Conservation (phyloP, 345 rosid species). For the Acer yangbiense region DNA sequence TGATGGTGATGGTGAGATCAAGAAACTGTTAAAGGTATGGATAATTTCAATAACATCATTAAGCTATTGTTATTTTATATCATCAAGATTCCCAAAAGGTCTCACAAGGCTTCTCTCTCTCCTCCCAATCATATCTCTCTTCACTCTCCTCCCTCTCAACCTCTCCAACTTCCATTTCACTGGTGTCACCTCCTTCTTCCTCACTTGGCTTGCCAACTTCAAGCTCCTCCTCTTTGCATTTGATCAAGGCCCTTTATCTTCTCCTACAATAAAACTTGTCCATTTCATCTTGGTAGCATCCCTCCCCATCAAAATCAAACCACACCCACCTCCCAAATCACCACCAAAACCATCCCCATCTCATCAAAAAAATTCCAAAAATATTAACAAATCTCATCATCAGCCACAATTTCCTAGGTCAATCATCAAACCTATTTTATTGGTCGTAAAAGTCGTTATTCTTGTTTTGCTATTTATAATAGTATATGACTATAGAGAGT, state of each 20-base stretch:
- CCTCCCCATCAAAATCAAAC: conserved; percentile 35
- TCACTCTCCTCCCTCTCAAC: conserved; percentile 36
- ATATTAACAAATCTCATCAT: neutral
- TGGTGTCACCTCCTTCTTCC: conserved; percentile 35
- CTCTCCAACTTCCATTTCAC: conserved; percentile 29
- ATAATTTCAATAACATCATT: conserved; percentile 15
- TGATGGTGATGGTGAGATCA: conserved; percentile 11
- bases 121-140: conserved; percentile 43
- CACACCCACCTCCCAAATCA: neutral
- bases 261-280: conserved; percentile 5
- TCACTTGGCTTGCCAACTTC: conserved; percentile 42
- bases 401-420: neutral
- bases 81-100: conserved; percentile 36
- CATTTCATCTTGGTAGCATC: conserved; percentile 35
- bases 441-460: conserved; percentile 36
- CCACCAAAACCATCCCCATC: neutral
- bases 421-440: conserved; percentile 6
- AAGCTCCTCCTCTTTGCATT: conserved; percentile 56
- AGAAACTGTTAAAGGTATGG: conserved; percentile 38
- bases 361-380: neutral
- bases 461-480: conserved; percentile 34
- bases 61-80: conserved; percentile 31
- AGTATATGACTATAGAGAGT: conserved; percentile 33
- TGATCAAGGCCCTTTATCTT: conserved; percentile 41
- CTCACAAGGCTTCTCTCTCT: conserved; percentile 36